Evolutionary conservation across 169 alveolate genomes (phyloP).

Genomic region (Perkinsus olseni): DNA sequence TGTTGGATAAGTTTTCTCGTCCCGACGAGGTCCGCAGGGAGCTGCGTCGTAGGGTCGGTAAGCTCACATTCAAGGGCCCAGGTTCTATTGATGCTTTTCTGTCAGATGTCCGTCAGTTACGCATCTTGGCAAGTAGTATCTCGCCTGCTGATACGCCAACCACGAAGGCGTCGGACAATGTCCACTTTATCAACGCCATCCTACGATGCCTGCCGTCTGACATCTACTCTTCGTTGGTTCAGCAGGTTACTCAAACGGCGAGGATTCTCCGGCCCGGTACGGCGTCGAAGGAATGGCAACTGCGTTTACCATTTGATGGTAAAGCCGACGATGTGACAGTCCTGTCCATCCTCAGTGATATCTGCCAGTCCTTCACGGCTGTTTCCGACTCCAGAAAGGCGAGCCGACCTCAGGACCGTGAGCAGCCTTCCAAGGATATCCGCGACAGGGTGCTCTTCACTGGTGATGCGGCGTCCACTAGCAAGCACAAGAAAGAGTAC

Average conservation of each 20-base stretch:
- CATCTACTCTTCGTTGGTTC: background rate
- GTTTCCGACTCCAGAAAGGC: background rate
- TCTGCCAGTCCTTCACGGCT: background rate
- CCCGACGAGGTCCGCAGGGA: background rate
- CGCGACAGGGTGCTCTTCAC: background rate
- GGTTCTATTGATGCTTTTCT: background rate
- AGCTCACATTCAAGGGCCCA: background rate
- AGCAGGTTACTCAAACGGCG: background rate
- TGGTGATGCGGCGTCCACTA: background rate
- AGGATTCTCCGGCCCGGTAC: background rate
- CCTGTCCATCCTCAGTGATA: background rate
- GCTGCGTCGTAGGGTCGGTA: background rate
- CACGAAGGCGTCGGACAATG: background rate
- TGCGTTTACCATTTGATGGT: background rate
- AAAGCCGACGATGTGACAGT: background rate
- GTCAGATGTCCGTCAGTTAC: background rate
- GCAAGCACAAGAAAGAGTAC: background rate
- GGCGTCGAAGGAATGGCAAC: background rate
- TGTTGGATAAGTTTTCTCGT: background rate
- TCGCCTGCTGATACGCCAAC: background rate
- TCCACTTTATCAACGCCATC: background rate
- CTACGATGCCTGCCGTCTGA: background rate
- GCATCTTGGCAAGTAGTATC: background rate
- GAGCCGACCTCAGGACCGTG: background rate
- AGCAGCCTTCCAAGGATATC: background rate